Conservation (phyloP, 306 rosid species). For the Nissolia schottii region DNA sequence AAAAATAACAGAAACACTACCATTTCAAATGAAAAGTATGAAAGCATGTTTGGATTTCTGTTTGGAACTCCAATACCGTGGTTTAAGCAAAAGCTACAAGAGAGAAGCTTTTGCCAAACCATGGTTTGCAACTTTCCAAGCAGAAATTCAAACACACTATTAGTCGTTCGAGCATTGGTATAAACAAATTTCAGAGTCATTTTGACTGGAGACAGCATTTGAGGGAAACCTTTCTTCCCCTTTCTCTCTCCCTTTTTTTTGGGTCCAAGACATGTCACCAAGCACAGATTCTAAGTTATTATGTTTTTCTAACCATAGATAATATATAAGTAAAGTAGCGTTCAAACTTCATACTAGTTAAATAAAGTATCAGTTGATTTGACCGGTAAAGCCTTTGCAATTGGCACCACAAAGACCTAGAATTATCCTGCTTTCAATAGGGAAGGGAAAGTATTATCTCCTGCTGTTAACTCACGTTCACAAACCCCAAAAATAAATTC, state of each 20-base stretch:
- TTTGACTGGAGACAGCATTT: not conserved
- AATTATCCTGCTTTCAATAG: not conserved
- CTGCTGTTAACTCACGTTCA: not conserved
- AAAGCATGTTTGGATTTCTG: too few relatives aligned
- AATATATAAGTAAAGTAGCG: not conserved
- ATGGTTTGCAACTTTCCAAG: too few relatives aligned
- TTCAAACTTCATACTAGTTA: not conserved
- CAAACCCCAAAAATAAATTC: not conserved
- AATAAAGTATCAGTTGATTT: not conserved
- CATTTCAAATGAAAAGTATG: not conserved
- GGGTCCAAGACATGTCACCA: not conserved
- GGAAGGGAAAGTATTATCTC: not conserved
- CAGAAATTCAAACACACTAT: too few relatives aligned
- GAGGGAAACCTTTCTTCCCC: not conserved
- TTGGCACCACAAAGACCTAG: not conserved
- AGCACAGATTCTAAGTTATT: not conserved
- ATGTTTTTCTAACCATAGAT: not conserved
- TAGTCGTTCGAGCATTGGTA: not conserved
- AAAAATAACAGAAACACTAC: not conserved
- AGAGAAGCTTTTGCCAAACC: too few relatives aligned
- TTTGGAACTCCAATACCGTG: too few relatives aligned
- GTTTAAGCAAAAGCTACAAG: too few relatives aligned
- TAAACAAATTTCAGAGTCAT: not conserved
- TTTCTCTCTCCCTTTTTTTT: not conserved
- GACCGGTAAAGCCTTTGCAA: not conserved